Conservation (phyloP, 768 basidiomycete species). For the Rhizopogon vulgaris region DNA sequence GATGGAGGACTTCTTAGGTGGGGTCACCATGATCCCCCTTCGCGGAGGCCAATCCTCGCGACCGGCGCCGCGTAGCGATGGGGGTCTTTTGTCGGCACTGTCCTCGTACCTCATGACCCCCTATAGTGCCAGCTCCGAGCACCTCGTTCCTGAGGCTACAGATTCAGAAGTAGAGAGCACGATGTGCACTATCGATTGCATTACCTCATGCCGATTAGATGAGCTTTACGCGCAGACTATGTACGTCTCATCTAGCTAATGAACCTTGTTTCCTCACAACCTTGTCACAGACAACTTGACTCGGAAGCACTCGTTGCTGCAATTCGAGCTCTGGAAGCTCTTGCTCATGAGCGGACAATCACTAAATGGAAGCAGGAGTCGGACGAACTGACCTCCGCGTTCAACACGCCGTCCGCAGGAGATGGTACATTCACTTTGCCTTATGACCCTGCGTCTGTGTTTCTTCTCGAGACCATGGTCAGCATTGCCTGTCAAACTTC, state of each 20-base stretch:
- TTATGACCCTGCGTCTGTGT: constrained; percentile 94
- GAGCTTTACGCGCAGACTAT: constrained; percentile 91
- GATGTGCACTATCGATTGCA: constrained; percentile 90
- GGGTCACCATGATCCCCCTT: constrained; percentile 86
- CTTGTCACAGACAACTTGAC: constrained; percentile 58
- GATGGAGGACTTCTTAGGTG: constrained; percentile 98
- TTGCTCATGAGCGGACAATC: constrained; percentile 88
- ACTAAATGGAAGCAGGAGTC: constrained; percentile 65
- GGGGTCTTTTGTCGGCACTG: constrained; percentile 87
- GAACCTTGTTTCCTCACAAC: constrained; percentile 5
- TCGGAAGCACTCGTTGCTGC: constrained; percentile 78
- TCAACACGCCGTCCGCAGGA: constrained; percentile 27
- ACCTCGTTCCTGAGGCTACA: constrained; percentile 78
- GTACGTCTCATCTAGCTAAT: constrained; percentile 40
- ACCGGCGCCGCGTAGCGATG: constrained; percentile 63
- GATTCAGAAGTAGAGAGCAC: constrained; percentile 92
- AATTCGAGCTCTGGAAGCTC: constrained; percentile 78
- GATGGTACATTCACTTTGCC: constrained; percentile 55
- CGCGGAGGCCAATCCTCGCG: constrained; percentile 65
- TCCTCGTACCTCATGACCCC: constrained; percentile 97
- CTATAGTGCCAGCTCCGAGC: constrained; percentile 71
- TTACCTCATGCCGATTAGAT: constrained; percentile 88
- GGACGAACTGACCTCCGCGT: constrained; percentile 45
- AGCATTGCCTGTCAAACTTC: constrained; percentile 78
- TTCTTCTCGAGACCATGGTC: constrained; percentile 91